Percentiles rank a stretch among this genome's conserved stretches.
Evolutionary conservation across 2,329 filamentous ascomycete species (phyloP).

Genomic region (Penicillium sp.): DNA sequence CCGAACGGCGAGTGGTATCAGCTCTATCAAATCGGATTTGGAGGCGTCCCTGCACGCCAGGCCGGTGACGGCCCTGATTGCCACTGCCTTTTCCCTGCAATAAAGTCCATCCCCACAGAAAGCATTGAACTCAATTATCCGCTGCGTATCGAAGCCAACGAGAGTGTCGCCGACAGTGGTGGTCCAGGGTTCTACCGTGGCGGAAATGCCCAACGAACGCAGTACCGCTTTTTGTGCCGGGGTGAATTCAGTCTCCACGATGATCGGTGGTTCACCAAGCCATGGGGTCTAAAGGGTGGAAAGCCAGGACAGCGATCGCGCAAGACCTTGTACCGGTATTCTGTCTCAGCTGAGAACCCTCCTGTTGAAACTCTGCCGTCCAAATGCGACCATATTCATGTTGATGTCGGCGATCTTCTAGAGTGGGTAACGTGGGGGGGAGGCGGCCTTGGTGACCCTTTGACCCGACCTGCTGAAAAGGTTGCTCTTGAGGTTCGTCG

Average conservation of each 20-base stretch:
- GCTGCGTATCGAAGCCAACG: constrained; percentile 51
- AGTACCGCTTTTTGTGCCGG: constrained; percentile 49
- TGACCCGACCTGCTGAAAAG: constrained; percentile 45
- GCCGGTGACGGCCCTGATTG: constrained; percentile 53
- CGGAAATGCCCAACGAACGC: constrained; percentile 52
- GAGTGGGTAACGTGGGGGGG: constrained; percentile 56
- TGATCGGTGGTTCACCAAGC: constrained; percentile 53
- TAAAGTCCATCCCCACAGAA: constrained; percentile 54
- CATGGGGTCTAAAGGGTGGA: constrained; percentile 52
- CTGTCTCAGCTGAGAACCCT: constrained; percentile 34
- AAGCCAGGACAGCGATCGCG: constrained; percentile 47
- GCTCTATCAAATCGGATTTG: constrained; percentile 55
- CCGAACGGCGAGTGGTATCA: constrained; percentile 52
- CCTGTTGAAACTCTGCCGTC: constrained; percentile 41
- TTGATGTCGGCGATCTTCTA: constrained; percentile 50
- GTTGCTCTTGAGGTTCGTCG: constrained; percentile 52
- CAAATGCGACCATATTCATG: constrained; percentile 53
- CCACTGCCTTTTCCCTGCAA: constrained; percentile 54
- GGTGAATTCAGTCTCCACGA: constrained; percentile 53
- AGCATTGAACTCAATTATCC: constrained; percentile 53
- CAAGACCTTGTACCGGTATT: constrained; percentile 48
- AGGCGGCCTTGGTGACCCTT: constrained; percentile 51
- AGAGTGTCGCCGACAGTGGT: constrained; percentile 51
- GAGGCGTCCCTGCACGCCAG: constrained; percentile 51
- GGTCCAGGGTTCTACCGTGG: constrained; percentile 52